Evolutionary conservation across 108 stramenopile genomes (phyloP), one percentile per base, ranked within the genome.

Genomic region (Discostella pseudostelligera): DNA sequence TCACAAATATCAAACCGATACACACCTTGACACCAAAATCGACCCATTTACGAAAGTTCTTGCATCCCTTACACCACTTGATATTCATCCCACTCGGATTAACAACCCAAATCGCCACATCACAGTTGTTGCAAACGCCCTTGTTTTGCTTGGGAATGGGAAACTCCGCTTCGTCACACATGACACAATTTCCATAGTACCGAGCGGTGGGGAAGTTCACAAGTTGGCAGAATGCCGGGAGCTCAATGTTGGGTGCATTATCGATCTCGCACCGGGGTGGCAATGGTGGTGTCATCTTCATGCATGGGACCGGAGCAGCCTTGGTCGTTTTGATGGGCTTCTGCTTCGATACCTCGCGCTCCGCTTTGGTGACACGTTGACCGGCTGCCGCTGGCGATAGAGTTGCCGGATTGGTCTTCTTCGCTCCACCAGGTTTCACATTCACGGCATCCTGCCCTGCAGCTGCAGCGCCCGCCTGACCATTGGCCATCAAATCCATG

Each of bases 41-140:
- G 43, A 67, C 32, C 76, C 76, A 77, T 40, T 71, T 77, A 14
- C 50, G 56, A 54, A 77, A 77, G 63, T 77, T 77, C 50, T 77
- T 77, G 63, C 76, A 77, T 32, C 76, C 76, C 58, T 77, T 77
- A 22, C 76, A 77, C 76, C 76, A 77, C 50, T 72, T 71, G 48
- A 77, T 67, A 24, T 77, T 64, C 58, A 77, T 57, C 51, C 76
- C 76, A 26, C 56, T 59, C 22, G 55, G 28, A n/a, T 55, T 39
- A 9, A 72, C 16, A 20, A 77, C 49, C 76, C 76, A 77, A 11
- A 77, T 65, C 5, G 70, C 64, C 6, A 65, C 62, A 53, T 77
- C 76, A 40, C 76, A 77, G 16, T 59, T 72, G 35, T 65, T 77
- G 25, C 76, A 77, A 35, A 77, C 70, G 13, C 76, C 76, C 57